These are phyloP conservation scores for Pascua guehoae DNA, from an alignment of 1,284 basidiomycete species.

Conservation along the genomic window DNA sequence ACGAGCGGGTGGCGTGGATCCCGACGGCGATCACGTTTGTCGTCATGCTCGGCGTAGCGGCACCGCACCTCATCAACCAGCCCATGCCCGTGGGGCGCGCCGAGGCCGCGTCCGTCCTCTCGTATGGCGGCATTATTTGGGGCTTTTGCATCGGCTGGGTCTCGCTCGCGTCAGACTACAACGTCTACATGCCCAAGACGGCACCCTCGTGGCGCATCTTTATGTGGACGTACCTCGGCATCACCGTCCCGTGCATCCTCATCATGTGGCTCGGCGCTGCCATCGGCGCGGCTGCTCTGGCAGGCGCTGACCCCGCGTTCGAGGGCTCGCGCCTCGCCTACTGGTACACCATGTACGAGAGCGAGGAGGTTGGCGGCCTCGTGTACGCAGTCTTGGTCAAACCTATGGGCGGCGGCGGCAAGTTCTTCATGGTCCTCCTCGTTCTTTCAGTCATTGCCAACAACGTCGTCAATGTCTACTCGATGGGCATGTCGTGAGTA, in stretches of 20 bases:
- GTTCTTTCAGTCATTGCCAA: slow-evolving; percentile 45
- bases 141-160: slow-evolving; percentile 45
- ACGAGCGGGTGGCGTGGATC: slow-evolving; percentile 49
- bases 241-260: slow-evolving; percentile 46
- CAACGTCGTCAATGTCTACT: slow-evolving; percentile 45
- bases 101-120: slow-evolving; percentile 42
- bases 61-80: slow-evolving; percentile 31
- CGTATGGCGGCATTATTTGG: slow-evolving; percentile 40
- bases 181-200: slow-evolving; percentile 48
- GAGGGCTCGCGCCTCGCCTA: slow-evolving; percentile 11
- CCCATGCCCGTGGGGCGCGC: slow-evolving; percentile 35
- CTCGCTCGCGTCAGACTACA: slow-evolving; percentile 46
- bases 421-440: slow-evolving; percentile 41
- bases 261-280: slow-evolving; percentile 46
- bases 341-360: slow-evolving; percentile 29
- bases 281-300: slow-evolving; percentile 39
- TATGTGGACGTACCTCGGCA: slow-evolving; percentile 43
- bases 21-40: slow-evolving; percentile 51
- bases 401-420: slow-evolving; percentile 34
- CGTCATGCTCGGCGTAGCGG: slow-evolving; percentile 38
- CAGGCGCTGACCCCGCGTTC: slow-evolving; percentile 11
- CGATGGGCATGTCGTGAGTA: slow-evolving; percentile 29
- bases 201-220: slow-evolving; percentile 44
- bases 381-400: slow-evolving; percentile 41
- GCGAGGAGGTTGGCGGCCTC: slow-evolving; percentile 45